These are phyloP conservation scores for Acacia crassicarpa DNA, from an alignment of 306 rosid species.

Conservation along the genomic window DNA sequence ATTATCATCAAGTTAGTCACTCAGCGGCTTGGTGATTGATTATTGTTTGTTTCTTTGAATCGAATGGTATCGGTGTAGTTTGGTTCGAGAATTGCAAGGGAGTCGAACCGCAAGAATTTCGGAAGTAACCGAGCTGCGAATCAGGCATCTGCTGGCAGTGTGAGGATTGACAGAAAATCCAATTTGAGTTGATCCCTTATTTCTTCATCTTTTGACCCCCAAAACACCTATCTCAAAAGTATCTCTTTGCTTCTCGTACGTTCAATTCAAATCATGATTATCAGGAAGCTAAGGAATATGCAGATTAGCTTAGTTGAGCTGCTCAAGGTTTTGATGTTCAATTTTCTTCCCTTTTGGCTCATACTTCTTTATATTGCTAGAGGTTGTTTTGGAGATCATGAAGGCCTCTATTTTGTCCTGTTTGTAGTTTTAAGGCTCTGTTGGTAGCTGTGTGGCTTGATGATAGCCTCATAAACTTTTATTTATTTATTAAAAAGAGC, in stretches of 20 bases:
- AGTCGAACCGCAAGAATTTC: constrained; percentile 81
- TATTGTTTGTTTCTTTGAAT: constrained; percentile 16
- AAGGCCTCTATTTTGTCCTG: not conserved
- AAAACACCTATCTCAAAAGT: not conserved
- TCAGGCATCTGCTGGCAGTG: constrained; percentile 96
- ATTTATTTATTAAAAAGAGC: no score
- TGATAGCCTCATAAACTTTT: not conserved
- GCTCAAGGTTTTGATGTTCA: not conserved
- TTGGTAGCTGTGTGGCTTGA: not conserved
- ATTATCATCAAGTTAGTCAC: not conserved
- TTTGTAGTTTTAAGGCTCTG: not conserved
- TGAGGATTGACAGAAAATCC: constrained; percentile 46
- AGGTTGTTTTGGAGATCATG: not conserved
- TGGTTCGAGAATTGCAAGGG: constrained; percentile 96
- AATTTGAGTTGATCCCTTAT: constrained; percentile 31
- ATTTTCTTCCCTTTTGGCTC: not conserved
- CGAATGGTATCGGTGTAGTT: constrained; percentile 52
- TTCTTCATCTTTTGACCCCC: constrained; percentile 1
- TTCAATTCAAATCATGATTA: not conserved
- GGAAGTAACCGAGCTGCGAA: constrained; percentile 98
- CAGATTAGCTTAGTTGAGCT: not conserved
- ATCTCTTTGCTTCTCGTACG: not conserved
- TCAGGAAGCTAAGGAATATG: not conserved
- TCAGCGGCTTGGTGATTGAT: constrained; percentile 13
- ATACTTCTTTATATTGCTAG: not conserved